Base-by-base conservation (phyloP, 345 rosid species). In the Melaleuca alternifolia region DNA sequence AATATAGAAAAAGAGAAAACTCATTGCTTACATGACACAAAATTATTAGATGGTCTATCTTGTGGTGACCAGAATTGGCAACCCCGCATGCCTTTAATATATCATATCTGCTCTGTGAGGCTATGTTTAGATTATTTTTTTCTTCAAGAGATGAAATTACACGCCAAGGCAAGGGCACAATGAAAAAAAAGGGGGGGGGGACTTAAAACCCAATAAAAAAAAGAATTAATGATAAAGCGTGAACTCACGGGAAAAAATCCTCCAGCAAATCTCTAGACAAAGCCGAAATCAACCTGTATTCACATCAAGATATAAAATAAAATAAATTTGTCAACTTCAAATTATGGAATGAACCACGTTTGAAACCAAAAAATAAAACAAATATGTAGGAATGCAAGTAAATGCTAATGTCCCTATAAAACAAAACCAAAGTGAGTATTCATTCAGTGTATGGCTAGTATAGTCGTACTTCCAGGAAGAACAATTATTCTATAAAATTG, bases 181-280 rank as follows among this genome's bases (percentile, higher is more conserved):
- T 20, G 26, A 50, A 10, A 83, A 18, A 52, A 83, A 52, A 50
- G 48, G n/a, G n/a, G n/a, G n/a, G n/a, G n/a, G n/a, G n/a, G 10
- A 37, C 52, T 85, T 37, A 30, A 71, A 56, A 46, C 30, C 85
- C 50, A 28, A 71, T n/a, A 75, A 88, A 50, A 41, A 11, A 12
- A 86, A 77, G 30, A 85, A 50, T 65, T 87, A 82, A 33, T 23
- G 57, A 84, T 61, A 51, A 82, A 89, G 90, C 85, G 85, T 54
- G 88, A 85, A 94, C 98, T 94, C 90, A 97, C 99, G 89, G 91
- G 65, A 91, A 48, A 84, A 96, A 94, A 57, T 94, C 99, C 83
- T 93, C 89, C 50, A 94, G 90, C 84, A 96, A 94, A 91, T 97
- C 99, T 91, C 98, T 96, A 71, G 98, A 94, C 84, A 96, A 93